Conservation (phyloP, 2,329 filamentous ascomycete species). For the Cladobotryum mycophilum region DNA sequence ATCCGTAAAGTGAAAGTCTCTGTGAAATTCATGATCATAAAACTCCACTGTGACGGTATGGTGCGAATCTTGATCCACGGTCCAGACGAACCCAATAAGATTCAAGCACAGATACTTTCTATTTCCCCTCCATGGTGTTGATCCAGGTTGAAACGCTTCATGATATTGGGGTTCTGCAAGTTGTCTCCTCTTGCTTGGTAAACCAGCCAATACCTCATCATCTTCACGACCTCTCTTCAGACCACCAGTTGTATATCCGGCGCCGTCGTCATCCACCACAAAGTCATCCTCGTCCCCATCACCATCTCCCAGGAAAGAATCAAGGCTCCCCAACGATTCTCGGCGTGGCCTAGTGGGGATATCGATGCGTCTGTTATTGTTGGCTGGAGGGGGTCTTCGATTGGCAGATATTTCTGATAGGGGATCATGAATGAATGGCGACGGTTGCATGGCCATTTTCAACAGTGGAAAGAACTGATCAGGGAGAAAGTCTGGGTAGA, state of each 20-base stretch:
- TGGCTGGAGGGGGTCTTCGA: constrained; percentile 43
- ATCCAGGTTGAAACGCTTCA: constrained; percentile 83
- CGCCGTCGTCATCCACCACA: constrained; percentile 90
- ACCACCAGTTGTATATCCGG: constrained; percentile 66
- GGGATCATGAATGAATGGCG: constrained; percentile 81
- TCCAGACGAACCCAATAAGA: constrained; percentile 92
- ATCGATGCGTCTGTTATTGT: constrained; percentile 47
- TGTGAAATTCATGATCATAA: constrained; percentile 85
- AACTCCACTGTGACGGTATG: constrained; percentile 96
- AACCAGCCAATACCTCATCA: constrained; percentile 27
- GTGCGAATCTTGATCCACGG: constrained; percentile 87
- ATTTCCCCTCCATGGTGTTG: constrained; percentile 93
- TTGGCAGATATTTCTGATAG: constrained; percentile 64
- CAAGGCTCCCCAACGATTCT: constrained; percentile 69
- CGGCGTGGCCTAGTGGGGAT: constrained; percentile 46
- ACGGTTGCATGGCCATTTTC: constrained; percentile 58
- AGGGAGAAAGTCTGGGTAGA: constrained; percentile 65
- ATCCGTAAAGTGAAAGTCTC: constrained; percentile 97
- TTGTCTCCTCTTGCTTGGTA: constrained; percentile 44
- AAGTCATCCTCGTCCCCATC: constrained; percentile 62
- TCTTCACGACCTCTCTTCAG: constrained; percentile 46
- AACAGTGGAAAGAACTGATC: constrained; percentile 52
- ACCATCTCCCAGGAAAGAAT: constrained; percentile 66
- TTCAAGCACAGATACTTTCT: constrained; percentile 91
- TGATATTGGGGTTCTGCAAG: constrained; percentile 62